Base-by-base conservation (phyloP, 2,329 filamentous ascomycete species). In the Aspergillus jensenii region DNA sequence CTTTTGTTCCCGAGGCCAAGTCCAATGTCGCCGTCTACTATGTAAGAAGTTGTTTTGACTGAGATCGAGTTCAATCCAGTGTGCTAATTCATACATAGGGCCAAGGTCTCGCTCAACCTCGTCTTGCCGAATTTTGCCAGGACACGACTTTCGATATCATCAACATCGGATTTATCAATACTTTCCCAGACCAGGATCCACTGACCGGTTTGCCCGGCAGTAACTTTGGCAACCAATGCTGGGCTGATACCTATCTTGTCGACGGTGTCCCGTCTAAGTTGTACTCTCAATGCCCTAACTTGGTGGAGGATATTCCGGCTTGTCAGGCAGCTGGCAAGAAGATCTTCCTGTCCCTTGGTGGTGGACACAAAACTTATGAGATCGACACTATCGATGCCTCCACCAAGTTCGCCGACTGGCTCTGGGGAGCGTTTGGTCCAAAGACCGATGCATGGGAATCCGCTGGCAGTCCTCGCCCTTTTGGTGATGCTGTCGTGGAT, bases 201-300 rank as follows among this genome's bases (percentile, higher is more conserved):
- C 5, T 68, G 17, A 76, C 74, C 40, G 78, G 77, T 37, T 83
- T 76, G 61, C 83, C 83, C 5, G 78, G 76, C 11, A 79, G 77
- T 12, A 84, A 86, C 71, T 85, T 85, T 65, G 83, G 80, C 60
- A 84, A 82, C 64, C 81, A 82, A 43, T 85, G 83, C 62, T 75
- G 75, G 59, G 73, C 70, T 7, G 58, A 64, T 14, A 70, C 69
- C 7, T 82, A 77, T 64, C 66, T 66, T 23, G 67, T 75, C 55
- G 70, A 72, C 9, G 75, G 75, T 39, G 60, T 67, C 1, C 62
- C 63, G 15, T 80, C 79, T 6, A 52, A 73, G 3, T 73, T 84
- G 33, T 73, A 79, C 23, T 71, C 64, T 0, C 68, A 68, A 51
- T 84, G 82, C 59, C 70, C 73, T 43, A 68, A 76, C 50, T 76